These are phyloP conservation scores for Solanum bulbocastanum DNA, from an alignment of 257 asterid genomes.

Conservation along the genomic window DNA sequence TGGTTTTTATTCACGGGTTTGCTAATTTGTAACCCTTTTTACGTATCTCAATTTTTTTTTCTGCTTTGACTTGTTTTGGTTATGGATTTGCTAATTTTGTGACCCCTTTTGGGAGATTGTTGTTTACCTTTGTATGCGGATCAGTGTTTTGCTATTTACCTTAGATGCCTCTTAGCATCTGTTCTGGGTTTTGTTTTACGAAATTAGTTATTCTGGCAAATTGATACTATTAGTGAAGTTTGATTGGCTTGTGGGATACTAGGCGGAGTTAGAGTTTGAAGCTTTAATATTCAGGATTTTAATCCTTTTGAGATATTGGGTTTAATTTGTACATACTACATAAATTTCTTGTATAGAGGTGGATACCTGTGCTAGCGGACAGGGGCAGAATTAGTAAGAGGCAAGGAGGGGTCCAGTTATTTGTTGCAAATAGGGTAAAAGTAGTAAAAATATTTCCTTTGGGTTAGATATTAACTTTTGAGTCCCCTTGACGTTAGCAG, in stretches of 20 bases:
- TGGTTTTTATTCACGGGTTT: background rate
- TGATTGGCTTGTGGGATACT: background rate
- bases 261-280: background rate
- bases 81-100: background rate
- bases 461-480: background rate
- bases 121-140: background rate
- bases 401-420: background rate
- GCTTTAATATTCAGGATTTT: background rate
- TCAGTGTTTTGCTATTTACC: background rate
- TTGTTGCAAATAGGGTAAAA: background rate
- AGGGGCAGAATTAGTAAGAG: background rate
- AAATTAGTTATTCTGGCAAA: background rate
- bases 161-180: background rate
- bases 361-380: background rate
- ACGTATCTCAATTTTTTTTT: too few relatives aligned
- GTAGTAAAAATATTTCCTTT: background rate
- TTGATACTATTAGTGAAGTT: background rate
- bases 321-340: background rate
- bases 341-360: background rate
- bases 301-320: background rate
- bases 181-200: background rate
- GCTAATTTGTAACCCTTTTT: background rate
- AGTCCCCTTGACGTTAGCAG: background rate
- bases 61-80: background rate
- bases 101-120: background rate